These are phyloP conservation scores for Umbelopsis sp. DNA, from an alignment of 371 early-diverging fungal species.

Conservation along the genomic window DNA sequence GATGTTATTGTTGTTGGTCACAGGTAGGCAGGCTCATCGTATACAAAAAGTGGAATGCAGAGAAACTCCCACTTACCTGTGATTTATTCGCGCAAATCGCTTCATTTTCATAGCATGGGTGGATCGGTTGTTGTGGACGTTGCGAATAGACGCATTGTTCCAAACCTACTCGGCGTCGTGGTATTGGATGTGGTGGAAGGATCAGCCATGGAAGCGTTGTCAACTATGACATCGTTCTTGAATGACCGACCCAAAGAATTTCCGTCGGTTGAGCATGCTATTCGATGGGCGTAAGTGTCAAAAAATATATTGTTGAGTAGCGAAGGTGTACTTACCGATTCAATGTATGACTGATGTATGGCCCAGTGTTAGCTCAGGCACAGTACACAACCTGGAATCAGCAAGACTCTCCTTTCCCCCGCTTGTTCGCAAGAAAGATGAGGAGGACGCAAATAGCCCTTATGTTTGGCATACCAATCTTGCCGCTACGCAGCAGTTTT, in stretches of 20 bases:
- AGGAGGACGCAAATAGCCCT: slow-evolving; percentile 19
- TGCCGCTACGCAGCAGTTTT: slow-evolving; percentile 68
- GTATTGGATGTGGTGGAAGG: slow-evolving; percentile 93
- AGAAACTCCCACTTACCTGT: neutral
- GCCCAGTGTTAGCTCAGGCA: slow-evolving; percentile 59
- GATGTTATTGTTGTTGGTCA: slow-evolving; percentile 82
- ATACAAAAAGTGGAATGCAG: neutral
- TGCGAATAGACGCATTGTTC: slow-evolving; percentile 54
- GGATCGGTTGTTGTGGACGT: slow-evolving; percentile 86
- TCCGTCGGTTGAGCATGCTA: slow-evolving; percentile 60
- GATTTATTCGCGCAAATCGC: too few relatives aligned
- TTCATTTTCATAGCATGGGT: slow-evolving; percentile 73
- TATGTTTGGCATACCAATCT: slow-evolving; percentile 80
- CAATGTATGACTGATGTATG: neutral
- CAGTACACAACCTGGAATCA: slow-evolving; percentile 69
- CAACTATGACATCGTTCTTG: slow-evolving; percentile 66
- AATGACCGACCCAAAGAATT: slow-evolving; percentile 68
- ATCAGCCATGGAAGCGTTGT: slow-evolving; percentile 79
- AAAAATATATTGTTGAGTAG: too few relatives aligned
- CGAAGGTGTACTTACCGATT: neutral
- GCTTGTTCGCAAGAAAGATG: slow-evolving; percentile 22
- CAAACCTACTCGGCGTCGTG: slow-evolving; percentile 70
- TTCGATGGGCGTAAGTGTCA: slow-evolving; percentile 64
- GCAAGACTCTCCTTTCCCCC: slow-evolving; percentile 82
- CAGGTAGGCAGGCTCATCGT: slow-evolving; percentile 49